Evolutionary conservation across 345 rosid species (phyloP), one percentile per base, ranked within the genome.

Genomic region (Heritiera fomes): DNA sequence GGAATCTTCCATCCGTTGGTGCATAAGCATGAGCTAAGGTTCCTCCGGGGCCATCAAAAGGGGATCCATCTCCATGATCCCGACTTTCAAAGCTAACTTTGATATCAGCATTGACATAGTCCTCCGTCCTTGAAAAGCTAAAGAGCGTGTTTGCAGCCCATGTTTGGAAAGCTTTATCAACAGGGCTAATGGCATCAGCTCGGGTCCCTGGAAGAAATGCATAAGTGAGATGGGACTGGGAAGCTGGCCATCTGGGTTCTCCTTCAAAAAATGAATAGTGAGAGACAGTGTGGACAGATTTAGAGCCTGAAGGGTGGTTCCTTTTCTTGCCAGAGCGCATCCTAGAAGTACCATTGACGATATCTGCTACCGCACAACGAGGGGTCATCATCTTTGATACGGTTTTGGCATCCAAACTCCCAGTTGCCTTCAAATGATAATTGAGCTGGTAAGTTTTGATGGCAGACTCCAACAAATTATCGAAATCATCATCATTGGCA

Each of bases 101-200:
- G 6, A 82, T 67, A 6, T 79, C 53, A 11, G 78, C 15, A 11
- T 43, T 30, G 0, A 8, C 30, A 56, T 10, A 32, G 52, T 65
- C 45, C 0, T 12, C 3, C 15, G 11, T 75, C 52, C 34, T 8
- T 0, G 15, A 7, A 71, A 85, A 87, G 2, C 32, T 71, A 67
- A 89, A 81, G 17, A 53, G 86, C 8, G 85, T 78, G 20, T 41
- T 77, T 1, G 52, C 69, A 5, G 78, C 67, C 90, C 89, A 87
- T 45, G 64, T 79, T 38, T 12, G 2, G 41, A 82, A 81, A 34
- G 90, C 92, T 62, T 34, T 70, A 0, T 30, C 59, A 3, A 83
- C 83, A 0, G 84, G 82, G 0, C 1, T 7, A 1, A 63, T 32
- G 66, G 80, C 86, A 1, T 34, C 84, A 4, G 3, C 28, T 20